Evolutionary conservation across 2,329 filamentous ascomycete genomes (phyloP), one percentile per base, ranked within the genome.

Genomic region (Aspergillus vadensis): DNA sequence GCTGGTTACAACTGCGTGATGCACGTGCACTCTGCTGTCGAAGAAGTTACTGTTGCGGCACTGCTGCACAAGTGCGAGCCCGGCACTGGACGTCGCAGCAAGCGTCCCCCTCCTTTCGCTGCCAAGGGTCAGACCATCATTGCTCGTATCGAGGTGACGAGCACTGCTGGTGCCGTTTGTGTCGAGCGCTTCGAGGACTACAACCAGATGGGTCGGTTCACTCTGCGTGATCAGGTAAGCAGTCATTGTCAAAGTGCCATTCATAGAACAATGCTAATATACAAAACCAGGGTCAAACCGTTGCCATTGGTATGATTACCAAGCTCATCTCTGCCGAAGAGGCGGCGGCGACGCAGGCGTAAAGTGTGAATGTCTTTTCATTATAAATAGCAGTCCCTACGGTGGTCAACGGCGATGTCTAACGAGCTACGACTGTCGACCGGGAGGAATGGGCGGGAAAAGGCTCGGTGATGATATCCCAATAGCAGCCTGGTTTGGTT

Each of bases 291-390:
- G 95, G 95, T 71, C 94, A 98, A 90, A 99, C 95, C 0, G 97
- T 99, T 81, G 95, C 95, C 59, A 99, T 99, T 81, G 95, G 95
- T 73, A 99, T 99, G 86, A 96, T 99, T 77, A 97, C 92, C 62
- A 97, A 93, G 85, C 85, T 99, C 63, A 86, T 91, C 68, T 55
- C 56, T 30, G 23, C 66, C 19, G 70, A 73, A 32, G 58, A 64
- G 32, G 32, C 12, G 32, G 32, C 32, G 32, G 23, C 66, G 32
- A 36, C 32, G 69, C 27, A 68, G 61, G 58, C 27, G 61, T 38
- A 49, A 66, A 47, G 53, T 19, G 19, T 51, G 44, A 17, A 59
- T 43, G 23, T 12, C n/a, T 47, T 21, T 36, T 41, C 57, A 48
- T 55, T 60, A 30, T 23, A 43, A 9, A 51, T 55, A 44, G 54